A percentile compares a stretch with the other conserved stretches of the same genome.
phyloP scores from a whole-genome alignment of 805 yeast species.

The Barnettozyma californica region DNA sequence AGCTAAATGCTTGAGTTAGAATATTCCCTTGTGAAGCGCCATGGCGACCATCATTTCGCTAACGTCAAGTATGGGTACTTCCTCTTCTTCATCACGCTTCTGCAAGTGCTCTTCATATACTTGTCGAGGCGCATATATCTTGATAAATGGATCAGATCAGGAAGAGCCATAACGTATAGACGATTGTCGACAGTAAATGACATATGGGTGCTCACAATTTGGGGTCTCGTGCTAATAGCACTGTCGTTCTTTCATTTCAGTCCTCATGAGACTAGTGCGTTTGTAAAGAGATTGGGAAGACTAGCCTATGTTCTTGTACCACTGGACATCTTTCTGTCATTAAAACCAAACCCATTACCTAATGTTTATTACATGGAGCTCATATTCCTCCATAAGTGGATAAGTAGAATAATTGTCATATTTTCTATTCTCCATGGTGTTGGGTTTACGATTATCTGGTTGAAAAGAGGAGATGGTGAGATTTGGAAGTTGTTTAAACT shows the following conservation, averaged over 20 bases:
- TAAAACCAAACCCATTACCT: conserved; percentile 50
- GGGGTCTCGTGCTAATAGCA: conserved; percentile 29
- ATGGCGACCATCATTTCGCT: conserved; percentile 47
- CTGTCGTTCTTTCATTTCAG: conserved; percentile 33
- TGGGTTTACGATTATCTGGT: conserved; percentile 50
- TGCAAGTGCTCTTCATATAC: conserved; percentile 35
- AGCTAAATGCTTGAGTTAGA: background rate
- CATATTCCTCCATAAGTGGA: conserved; percentile 63
- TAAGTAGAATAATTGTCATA: conserved; percentile 50
- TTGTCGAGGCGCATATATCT: conserved; percentile 29
- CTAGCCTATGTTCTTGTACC: conserved; percentile 55
- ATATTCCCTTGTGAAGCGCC: conserved; percentile 31
- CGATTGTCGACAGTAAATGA: conserved; percentile 32
- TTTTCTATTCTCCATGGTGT: conserved; percentile 45
- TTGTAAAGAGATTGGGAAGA: conserved; percentile 57
- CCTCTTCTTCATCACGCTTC: conserved; percentile 36
- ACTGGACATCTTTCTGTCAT: conserved; percentile 47
- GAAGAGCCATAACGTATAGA: conserved; percentile 32
- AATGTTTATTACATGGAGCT: conserved; percentile 47
- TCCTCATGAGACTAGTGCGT: conserved; percentile 30
- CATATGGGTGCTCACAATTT: conserved; percentile 30
- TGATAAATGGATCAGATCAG: conserved; percentile 33
- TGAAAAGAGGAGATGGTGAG: conserved; percentile 30
- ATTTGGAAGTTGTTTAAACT: conserved; percentile 31
- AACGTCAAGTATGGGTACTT: conserved; percentile 60